Evolutionary conservation across 177 flowering plant species (phyloP).

Genomic region (Telopea speciosissima): DNA sequence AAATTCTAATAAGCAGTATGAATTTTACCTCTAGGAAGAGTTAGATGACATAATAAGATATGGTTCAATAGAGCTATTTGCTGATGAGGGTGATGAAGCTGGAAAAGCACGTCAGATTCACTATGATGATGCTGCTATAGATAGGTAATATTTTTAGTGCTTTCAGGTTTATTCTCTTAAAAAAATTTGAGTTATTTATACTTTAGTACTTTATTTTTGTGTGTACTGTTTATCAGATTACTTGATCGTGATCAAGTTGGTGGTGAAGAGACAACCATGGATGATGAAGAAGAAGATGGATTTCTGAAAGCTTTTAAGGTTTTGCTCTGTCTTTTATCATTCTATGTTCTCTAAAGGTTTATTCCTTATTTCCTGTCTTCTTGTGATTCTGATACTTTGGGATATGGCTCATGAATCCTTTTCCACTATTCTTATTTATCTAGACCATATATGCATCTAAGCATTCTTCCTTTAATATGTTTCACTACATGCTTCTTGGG

Average conservation of each 20-base stretch:
- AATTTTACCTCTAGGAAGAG: constrained; percentile 60
- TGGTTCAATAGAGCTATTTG: constrained; percentile 93
- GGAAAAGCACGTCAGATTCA: constrained; percentile 92
- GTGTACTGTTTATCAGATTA: constrained; percentile 38
- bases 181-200: neutral
- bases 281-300: constrained; percentile 86
- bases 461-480: no score
- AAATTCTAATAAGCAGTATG: neutral
- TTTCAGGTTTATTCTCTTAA: neutral
- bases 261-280: constrained; percentile 65
- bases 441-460: no score
- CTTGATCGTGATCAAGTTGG: constrained; percentile 83
- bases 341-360: neutral
- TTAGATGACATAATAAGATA: constrained; percentile 95
- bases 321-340: neutral
- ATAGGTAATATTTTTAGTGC: constrained; percentile 41
- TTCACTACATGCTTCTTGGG: no score
- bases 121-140: constrained; percentile 95
- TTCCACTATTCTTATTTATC: neutral
- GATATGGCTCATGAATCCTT: no score
- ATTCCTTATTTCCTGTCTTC: no score
- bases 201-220: neutral
- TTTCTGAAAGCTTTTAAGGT: constrained; percentile 98
- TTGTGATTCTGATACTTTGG: no score
- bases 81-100: constrained; percentile 88